Percentiles rank a stretch among this genome's conserved stretches.
phyloP scores from a whole-genome alignment of 2,329 filamentous ascomycete genomes.

The Thermoascus crustaceus region DNA sequence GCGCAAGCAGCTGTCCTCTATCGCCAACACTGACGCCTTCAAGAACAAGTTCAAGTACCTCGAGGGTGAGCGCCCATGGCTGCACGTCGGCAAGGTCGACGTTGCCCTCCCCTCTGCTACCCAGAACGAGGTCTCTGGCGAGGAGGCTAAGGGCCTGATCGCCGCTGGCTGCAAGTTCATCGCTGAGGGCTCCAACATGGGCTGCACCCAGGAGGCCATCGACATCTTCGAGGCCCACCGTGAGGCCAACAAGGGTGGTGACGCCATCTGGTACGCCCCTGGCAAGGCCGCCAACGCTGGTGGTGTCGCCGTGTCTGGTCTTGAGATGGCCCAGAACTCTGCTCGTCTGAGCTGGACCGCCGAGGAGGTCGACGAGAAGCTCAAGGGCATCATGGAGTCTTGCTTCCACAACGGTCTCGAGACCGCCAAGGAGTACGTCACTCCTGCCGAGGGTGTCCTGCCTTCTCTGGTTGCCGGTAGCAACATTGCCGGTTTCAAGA shows the following conservation, averaged over 20 bases:
- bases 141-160: constrained; percentile 79
- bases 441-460: constrained; percentile 68
- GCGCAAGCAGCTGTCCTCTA: constrained; percentile 70
- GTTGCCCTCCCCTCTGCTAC: constrained; percentile 88
- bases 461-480: constrained; percentile 85
- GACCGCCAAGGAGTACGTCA: constrained; percentile 84
- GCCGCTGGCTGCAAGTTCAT: constrained; percentile 71
- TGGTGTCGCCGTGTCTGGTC: constrained; percentile 91
- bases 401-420: constrained; percentile 84
- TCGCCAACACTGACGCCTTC: constrained; percentile 50
- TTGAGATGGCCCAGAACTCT: constrained; percentile 99
- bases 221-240: constrained; percentile 80
- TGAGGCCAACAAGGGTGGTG: constrained; percentile 52
- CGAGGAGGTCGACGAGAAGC: constrained; percentile 84
- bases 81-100: constrained; percentile 80
- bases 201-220: constrained; percentile 91
- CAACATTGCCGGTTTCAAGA: constrained; percentile 97
- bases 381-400: constrained; percentile 90
- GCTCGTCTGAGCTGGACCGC: constrained; percentile 73
- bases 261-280: constrained; percentile 87
- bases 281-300: constrained; percentile 97
- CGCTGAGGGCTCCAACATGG: constrained; percentile 98
- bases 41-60: constrained; percentile 73
- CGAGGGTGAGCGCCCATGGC: constrained; percentile 81
- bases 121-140: constrained; percentile 92